phyloP scores from a whole-genome alignment of 2,329 filamentous ascomycete species.

The Neurospora crassa region DNA sequence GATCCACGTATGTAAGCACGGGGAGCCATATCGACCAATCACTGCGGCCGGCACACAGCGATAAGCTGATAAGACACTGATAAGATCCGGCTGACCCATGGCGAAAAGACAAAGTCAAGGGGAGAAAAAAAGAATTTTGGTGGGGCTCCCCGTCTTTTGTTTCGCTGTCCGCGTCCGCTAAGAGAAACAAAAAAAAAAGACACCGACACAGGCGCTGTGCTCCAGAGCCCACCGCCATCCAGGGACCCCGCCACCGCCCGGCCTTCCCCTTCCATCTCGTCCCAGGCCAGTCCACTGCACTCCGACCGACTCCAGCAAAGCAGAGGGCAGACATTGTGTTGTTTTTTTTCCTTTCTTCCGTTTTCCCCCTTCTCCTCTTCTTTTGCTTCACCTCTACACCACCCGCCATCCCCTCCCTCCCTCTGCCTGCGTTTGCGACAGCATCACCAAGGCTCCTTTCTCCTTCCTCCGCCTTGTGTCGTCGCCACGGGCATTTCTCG shows the following conservation, averaged over 20 bases:
- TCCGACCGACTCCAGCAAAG: neutral
- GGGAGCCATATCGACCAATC: neutral
- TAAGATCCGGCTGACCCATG: neutral
- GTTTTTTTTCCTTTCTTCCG: neutral
- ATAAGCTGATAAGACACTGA: constrained; percentile 1
- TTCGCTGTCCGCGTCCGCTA: neutral
- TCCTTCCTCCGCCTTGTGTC: neutral
- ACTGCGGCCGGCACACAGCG: neutral
- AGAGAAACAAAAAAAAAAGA: neutral
- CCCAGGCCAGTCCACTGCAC: neutral
- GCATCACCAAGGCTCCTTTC: neutral
- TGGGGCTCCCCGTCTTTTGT: neutral
- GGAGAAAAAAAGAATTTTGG: constrained; percentile 2
- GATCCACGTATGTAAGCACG: neutral
- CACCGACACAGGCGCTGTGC: neutral
- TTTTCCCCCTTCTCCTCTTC: neutral
- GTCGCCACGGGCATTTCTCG: neutral
- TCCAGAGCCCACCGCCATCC: neutral
- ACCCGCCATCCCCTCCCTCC: neutral
- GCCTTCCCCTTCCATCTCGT: neutral
- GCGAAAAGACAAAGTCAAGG: neutral
- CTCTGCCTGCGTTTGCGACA: neutral
- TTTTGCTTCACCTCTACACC: neutral
- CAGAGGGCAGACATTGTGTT: neutral
- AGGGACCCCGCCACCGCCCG: neutral